A percentile compares a stretch with the other conserved stretches of the same genome.
Evolutionary conservation across 2,329 filamentous ascomycete species (phyloP).

Genomic region (Sclerotinia borealis): DNA sequence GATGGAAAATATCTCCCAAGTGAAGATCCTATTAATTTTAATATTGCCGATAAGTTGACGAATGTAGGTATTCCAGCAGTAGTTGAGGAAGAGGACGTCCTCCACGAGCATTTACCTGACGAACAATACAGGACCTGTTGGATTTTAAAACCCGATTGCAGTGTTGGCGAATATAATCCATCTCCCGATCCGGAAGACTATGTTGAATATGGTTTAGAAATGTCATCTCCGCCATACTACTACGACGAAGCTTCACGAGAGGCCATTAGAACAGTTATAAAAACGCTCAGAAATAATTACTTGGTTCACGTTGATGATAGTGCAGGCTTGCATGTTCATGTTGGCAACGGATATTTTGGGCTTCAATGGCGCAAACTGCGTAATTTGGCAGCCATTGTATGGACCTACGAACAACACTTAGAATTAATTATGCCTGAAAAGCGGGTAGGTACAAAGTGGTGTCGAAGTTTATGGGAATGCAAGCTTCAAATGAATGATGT

Average conservation of each 20-base stretch:
- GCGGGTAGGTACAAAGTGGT: not conserved
- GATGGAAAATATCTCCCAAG: not conserved
- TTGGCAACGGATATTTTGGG: conserved; percentile 25
- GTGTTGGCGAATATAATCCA: not conserved
- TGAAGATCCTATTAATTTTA: not conserved
- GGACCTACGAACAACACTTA: conserved; percentile 28
- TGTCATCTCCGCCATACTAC: not conserved
- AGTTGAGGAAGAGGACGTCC: not conserved
- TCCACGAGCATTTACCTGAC: not conserved
- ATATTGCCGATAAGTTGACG: not conserved
- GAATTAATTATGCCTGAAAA: not conserved
- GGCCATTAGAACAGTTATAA: conserved; percentile 11
- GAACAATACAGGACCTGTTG: not conserved
- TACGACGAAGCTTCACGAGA: not conserved
- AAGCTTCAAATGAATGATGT: not conserved
- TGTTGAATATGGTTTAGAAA: not conserved
- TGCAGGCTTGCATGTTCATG: conserved; percentile 31
- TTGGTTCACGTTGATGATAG: conserved; percentile 22
- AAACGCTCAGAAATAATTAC: conserved; percentile 14
- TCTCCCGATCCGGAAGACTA: not conserved
- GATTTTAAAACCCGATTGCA: not conserved
- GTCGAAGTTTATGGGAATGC: not conserved
- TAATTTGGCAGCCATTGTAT: conserved; percentile 28
- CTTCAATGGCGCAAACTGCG: conserved; percentile 25
- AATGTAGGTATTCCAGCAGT: not conserved